phyloP scores from a whole-genome alignment of 805 yeast genomes.

The Sungouiozyma intestinalis region DNA sequence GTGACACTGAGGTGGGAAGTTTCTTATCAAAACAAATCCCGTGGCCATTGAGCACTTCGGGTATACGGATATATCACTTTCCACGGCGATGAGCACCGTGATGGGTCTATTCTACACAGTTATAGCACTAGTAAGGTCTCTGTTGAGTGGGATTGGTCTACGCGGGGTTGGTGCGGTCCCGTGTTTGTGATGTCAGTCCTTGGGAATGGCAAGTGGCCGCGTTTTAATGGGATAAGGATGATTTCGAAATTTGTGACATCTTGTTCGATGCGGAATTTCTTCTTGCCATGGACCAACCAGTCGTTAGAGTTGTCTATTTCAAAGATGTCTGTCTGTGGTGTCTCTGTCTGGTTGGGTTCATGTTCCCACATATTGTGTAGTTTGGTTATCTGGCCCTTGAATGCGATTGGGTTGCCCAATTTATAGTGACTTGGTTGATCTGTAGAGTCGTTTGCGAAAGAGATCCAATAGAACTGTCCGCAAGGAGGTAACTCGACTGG shows the following conservation, averaged over 20 bases:
- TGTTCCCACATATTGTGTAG: conserved; percentile 12
- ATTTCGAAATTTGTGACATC: conserved; percentile 29
- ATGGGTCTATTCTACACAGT: no score
- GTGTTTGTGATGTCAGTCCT: conserved; percentile 37
- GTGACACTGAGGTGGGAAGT: no score
- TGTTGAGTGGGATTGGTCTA: conserved; percentile 56
- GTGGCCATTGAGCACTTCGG: no score
- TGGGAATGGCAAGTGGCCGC: conserved; percentile 67
- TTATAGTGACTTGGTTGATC: conserved; percentile 1
- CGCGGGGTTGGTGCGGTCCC: conserved; percentile 38
- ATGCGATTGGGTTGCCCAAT: conserved; percentile 16
- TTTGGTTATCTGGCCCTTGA: conserved; percentile 4
- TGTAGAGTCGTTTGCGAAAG: conserved; percentile 5
- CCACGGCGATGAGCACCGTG: no score
- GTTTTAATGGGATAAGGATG: conserved; percentile 59
- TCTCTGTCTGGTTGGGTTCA: background rate
- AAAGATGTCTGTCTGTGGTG: conserved; percentile 29
- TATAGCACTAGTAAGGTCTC: conserved; percentile 49
- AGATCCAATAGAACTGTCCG: conserved; percentile 16
- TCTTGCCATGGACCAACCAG: conserved; percentile 76
- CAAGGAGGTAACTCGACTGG: conserved; percentile 22
- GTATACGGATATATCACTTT: background rate
- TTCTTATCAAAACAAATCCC: no score
- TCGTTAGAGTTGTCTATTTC: conserved; percentile 46
- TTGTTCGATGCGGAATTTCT: conserved; percentile 40